phyloP scores from a whole-genome alignment of 1,284 basidiomycete genomes.

The Salmacisia buchloeana region DNA sequence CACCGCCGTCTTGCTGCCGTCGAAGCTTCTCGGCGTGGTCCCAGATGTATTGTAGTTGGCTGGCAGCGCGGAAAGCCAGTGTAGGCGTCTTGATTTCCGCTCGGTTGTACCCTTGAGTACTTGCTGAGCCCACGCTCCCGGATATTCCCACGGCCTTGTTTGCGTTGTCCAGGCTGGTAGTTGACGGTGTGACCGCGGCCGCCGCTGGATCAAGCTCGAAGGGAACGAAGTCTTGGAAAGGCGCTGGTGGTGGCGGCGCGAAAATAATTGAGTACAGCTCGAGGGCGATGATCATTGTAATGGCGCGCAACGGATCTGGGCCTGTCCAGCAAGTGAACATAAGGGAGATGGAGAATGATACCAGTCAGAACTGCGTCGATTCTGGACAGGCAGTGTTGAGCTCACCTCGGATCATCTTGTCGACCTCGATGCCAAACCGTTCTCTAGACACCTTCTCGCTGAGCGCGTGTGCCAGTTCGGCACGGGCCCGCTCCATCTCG shows the following conservation, averaged over 20 bases:
- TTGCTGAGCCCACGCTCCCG: too few species aligned
- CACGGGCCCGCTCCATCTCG: constrained; percentile 62
- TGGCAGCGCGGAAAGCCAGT: too few species aligned
- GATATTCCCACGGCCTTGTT: too few species aligned
- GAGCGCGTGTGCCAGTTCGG: constrained; percentile 55
- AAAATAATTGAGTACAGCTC: constrained; percentile 42
- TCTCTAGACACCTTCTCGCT: constrained; percentile 46
- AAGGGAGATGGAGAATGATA: neutral
- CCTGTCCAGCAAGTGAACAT: constrained; percentile 6
- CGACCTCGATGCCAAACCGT: constrained; percentile 49
- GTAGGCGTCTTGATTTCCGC: too few species aligned
- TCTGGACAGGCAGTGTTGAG: neutral
- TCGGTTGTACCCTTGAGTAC: too few species aligned
- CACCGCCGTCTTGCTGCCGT: too few species aligned
- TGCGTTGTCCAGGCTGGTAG: neutral
- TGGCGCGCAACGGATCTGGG: constrained; percentile 35
- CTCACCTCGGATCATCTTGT: constrained; percentile 48
- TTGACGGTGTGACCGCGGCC: neutral
- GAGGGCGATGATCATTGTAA: constrained; percentile 32
- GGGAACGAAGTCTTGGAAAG: neutral
- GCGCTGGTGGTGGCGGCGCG: constrained; percentile 20
- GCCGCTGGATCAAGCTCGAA: neutral
- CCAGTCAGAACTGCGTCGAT: neutral
- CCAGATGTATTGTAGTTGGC: too few species aligned
- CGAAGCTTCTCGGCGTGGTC: too few species aligned